Evolutionary conservation across 2,329 filamentous ascomycete genomes (phyloP), one percentile per base, ranked within the genome.

Genomic region (Waltergamsia citrina): DNA sequence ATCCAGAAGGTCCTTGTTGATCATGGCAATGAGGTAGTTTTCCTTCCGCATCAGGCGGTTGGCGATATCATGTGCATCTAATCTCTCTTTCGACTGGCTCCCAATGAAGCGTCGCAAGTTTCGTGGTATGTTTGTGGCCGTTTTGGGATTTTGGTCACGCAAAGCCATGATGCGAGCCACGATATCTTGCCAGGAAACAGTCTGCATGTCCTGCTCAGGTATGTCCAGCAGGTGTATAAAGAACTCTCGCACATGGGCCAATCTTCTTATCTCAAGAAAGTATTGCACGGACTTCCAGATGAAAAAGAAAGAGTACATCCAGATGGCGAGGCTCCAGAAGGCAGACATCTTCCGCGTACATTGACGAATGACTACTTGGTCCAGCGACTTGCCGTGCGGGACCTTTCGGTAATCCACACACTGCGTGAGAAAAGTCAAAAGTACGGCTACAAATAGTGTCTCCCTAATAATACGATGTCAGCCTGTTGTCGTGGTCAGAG

Each of bases 61-160:
- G 6, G 92, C 92, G 53, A 98, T 96, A 50, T 95, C 92, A 48
- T 95, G 86, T 9, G 92, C 92, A 57, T 95, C 92, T 46, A 98
- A 79, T 41, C 90, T 74, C 59, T 96, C 86, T 54, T 95, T 94
- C 16, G 86, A 93, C 51, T 93, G 86, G 38, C 79, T 87, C 29
- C 84, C 83, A 41, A 90, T 69, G 44, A 65, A 77, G n/a, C 58
- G 62, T 4, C 71, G 65, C 38, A 74, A 60, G 6, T 57, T 60
- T 4, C 61, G 60, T 1, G 69, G 67, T 38, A 76, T 61, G 38
- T 70, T 73, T 8, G 59, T 65, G 8, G 73, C 72, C 12, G 88
- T 94, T 40, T 81, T 78, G n/a, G 88, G 78, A 46, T 95, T 94
- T 20, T 85, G 71, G 49, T 94, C 86, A 40, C 88, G 74, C 16